Evolutionary conservation across 192 early-diverging fungal genomes (phyloP).

Genomic region (Backusella psychrophila): DNA sequence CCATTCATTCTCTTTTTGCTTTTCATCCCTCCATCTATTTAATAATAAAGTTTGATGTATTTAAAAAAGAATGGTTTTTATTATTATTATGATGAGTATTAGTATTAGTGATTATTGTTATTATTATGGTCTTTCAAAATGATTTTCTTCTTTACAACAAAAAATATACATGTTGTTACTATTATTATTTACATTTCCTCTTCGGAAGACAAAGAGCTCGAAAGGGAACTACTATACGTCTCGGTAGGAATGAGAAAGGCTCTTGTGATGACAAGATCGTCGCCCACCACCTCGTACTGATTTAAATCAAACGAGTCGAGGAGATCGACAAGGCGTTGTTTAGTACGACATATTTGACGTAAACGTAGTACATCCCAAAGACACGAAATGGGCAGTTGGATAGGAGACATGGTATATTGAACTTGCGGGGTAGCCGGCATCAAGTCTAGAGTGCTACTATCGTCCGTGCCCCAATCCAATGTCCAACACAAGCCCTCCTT

Average conservation of each 20-base stretch:
- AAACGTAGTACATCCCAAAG: slow-evolving; percentile 48
- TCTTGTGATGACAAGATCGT: neutral
- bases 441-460: neutral
- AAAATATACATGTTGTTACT: neutral
- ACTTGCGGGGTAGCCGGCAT: neutral
- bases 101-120: too few relatives aligned
- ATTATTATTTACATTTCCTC: neutral
- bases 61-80: neutral
- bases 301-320: neutral
- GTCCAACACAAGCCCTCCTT: neutral
- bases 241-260: neutral
- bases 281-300: neutral
- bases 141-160: neutral
- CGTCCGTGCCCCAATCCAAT: neutral
- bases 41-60: neutral
- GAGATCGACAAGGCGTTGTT: slow-evolving; percentile 24
- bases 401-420: neutral
- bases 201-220: neutral
- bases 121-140: neutral
- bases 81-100: too few relatives aligned
- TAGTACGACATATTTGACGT: slow-evolving; percentile 51
- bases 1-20: neutral
- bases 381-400: neutral
- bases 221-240: neutral
- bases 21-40: neutral